Percentiles rank a stretch among this genome's conserved stretches.
Conservation (phyloP, 352 stramenopile genomes). For the Peronospora destructor region DNA sequence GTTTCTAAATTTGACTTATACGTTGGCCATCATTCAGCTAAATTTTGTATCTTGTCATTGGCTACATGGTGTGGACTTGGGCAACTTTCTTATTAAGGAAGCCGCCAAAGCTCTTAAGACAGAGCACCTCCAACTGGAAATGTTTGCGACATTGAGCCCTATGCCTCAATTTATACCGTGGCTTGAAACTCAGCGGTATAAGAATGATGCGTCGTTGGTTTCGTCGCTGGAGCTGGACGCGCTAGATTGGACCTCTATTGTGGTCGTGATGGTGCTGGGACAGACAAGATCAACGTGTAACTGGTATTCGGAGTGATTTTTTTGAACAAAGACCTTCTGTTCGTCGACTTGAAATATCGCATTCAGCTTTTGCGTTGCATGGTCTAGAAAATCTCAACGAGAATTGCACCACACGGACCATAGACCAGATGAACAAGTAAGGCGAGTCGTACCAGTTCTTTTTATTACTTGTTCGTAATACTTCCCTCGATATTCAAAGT, state of each 20-base stretch:
- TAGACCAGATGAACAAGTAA: background rate
- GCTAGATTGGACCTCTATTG: conserved; percentile 2
- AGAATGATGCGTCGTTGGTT: conserved; percentile 28
- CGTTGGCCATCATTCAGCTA: background rate
- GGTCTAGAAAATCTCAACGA: no score
- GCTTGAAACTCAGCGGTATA: conserved; percentile 79
- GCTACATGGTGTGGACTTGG: conserved; percentile 87
- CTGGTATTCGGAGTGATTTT: no score
- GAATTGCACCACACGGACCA: no score
- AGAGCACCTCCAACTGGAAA: conserved; percentile 64
- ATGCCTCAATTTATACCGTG: conserved; percentile 91
- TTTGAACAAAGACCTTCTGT: no score
- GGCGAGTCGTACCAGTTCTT: background rate
- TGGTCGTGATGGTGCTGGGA: no score
- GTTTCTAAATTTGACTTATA: background rate
- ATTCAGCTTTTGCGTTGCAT: no score
- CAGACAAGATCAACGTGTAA: no score
- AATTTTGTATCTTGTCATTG: conserved; percentile 2
- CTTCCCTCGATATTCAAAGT: conserved; percentile 19
- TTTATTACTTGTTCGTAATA: conserved; percentile 22
- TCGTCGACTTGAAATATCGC: no score
- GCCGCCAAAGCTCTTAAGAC: conserved; percentile 79
- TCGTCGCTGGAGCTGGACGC: conserved; percentile 25
- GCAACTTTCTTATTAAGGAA: conserved; percentile 94
- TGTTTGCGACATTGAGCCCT: conserved; percentile 92